These are phyloP conservation scores for Backusella psychrophila DNA, from an alignment of 192 early-diverging fungal species.

Conservation along the genomic window DNA sequence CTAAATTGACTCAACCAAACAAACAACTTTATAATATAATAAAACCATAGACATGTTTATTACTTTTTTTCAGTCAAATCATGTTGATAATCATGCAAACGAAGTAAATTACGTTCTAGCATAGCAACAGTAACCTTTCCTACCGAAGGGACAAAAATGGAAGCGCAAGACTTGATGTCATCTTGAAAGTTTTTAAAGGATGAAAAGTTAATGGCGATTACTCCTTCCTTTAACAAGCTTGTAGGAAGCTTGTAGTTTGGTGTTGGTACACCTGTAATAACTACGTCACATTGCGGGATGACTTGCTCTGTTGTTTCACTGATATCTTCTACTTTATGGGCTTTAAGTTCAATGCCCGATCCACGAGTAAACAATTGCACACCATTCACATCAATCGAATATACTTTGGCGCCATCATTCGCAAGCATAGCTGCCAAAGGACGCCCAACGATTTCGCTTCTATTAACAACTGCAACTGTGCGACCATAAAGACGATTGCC, in stretches of 20 bases:
- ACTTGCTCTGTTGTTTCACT: conserved; percentile 74
- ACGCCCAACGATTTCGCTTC: conserved; percentile 97
- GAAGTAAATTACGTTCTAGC: conserved; percentile 93
- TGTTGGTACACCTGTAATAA: conserved; percentile 96
- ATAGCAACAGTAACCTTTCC: conserved; percentile 99
- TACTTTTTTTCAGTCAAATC: conserved; percentile 19
- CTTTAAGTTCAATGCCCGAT: conserved; percentile 52
- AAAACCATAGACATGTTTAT: neutral
- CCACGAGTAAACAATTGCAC: conserved; percentile 79
- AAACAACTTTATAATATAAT: neutral
- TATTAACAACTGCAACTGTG: conserved; percentile 91
- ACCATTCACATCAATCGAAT: conserved; percentile 90
- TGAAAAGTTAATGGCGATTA: conserved; percentile 96
- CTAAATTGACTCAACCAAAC: too few relatives aligned
- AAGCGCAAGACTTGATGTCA: conserved; percentile 86
- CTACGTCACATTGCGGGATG: conserved; percentile 87
- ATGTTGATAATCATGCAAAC: conserved; percentile 76
- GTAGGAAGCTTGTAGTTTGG: conserved; percentile 87
- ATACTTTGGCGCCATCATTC: conserved; percentile 98
- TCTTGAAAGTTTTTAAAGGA: conserved; percentile 94
- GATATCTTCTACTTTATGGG: conserved; percentile 73
- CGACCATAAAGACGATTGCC: conserved; percentile 95
- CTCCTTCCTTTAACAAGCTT: conserved; percentile 85
- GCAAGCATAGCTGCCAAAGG: conserved; percentile 96
- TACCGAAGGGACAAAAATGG: conserved; percentile 93